Base-by-base conservation (phyloP, 2,329 filamentous ascomycete species). In the Domatiomyces catenatus region DNA sequence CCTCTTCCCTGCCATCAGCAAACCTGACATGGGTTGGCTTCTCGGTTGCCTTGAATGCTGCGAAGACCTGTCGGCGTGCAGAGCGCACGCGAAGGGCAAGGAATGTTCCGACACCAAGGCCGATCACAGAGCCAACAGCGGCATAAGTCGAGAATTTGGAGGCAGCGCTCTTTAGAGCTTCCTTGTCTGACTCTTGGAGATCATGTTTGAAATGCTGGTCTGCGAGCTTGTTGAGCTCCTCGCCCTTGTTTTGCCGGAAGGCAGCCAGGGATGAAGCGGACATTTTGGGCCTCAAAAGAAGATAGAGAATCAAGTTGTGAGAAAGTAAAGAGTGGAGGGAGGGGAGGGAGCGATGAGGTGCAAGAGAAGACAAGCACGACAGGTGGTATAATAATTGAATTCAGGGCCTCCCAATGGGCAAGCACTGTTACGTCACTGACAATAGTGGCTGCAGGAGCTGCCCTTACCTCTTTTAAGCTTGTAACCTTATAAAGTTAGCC, bases 11-110 rank as follows among this genome's bases (percentile, higher is more conserved):
- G 0, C 81, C 81, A 56, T 76, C 73, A 0, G 76, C 73, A 62
- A 84, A 84, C 12, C 74, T 66, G 5, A 84, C 72, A 49, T 78
- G 71, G 0, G 74, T 76, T 0, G 81, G 81, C 62, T 75, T 77
- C 61, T 83, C 77, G 48, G 72, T 66, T 0, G 79, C 72, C 18
- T 74, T 71, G 65, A 84, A 78, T 5, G 76, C 75, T 44, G 73
- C 71, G 67, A 82, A 83, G 63, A 81, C 74, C n/a, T 72, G 68
- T 28, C 69, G 64, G 45, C 81, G 73, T 53, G 74, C 71, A 42
- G 66, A 66, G 42, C 81, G 71, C 8, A 84, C 62, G 8, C 79
- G 70, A 56, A 74, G 73, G 2, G 80, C 80, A 15, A 78, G 66
- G 50, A 73, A 74, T 19, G 79, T 55, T 2, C 79, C 79, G 0